A percentile compares a stretch with the other conserved stretches of the same genome.
Evolutionary conservation across 2,329 filamentous ascomycete species (phyloP).

Genomic region (Colletotrichum simmondsii): DNA sequence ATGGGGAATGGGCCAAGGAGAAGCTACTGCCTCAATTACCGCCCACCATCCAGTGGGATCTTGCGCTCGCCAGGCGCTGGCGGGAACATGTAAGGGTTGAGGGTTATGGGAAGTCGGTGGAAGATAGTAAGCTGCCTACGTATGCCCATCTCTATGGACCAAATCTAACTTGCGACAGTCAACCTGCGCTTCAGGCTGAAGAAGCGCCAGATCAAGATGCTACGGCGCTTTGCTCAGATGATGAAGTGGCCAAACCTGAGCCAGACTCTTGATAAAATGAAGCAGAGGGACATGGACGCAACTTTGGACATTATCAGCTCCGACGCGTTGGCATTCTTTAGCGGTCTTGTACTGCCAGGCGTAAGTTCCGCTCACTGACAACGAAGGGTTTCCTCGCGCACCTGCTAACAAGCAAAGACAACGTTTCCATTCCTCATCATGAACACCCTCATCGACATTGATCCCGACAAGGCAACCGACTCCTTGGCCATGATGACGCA

Average conservation of each 20-base stretch:
- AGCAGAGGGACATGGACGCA: constrained; percentile 67
- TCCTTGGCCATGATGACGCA: constrained; percentile 75
- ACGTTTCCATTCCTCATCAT: constrained; percentile 81
- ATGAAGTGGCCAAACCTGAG: constrained; percentile 83
- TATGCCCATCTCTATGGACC: not conserved
- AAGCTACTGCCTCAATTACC: constrained; percentile 74
- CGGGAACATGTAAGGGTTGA: constrained; percentile 76
- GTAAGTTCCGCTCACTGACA: constrained; percentile 50
- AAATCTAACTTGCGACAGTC: constrained; percentile 49
- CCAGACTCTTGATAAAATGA: constrained; percentile 71
- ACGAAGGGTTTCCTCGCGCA: not conserved
- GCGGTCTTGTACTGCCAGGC: constrained; percentile 77
- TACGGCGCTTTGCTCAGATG: constrained; percentile 75
- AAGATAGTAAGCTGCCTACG: constrained; percentile 56
- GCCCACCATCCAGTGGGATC: constrained; percentile 76
- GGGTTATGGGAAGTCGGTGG: constrained; percentile 63
- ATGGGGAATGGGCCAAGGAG: constrained; percentile 72
- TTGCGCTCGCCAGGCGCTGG: constrained; percentile 81
- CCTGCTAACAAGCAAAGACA: constrained; percentile 46
- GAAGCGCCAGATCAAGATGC: constrained; percentile 74
- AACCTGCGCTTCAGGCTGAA: constrained; percentile 73
- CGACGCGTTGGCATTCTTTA: constrained; percentile 82
- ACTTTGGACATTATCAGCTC: constrained; percentile 71
- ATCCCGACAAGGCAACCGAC: constrained; percentile 74
- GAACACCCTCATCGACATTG: constrained; percentile 81